Evolutionary conservation across 2,329 filamentous ascomycete species (phyloP).

Genomic region (Fusarium sp.): DNA sequence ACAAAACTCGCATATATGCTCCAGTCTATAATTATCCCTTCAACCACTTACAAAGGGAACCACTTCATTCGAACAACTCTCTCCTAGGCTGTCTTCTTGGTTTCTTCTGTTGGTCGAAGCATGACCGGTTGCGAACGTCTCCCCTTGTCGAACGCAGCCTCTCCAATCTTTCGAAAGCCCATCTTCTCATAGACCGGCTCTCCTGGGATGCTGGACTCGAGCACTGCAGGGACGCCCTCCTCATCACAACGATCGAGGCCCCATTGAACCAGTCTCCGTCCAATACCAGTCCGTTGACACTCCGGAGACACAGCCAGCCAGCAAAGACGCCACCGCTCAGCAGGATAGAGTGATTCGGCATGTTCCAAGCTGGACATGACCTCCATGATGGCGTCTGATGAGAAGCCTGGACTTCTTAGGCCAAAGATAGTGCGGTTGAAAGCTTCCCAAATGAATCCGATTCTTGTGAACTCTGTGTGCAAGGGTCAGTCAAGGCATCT

Average conservation of each 20-base stretch:
- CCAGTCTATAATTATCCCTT: no score
- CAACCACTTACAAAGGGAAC: no score
- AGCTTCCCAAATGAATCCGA: background rate
- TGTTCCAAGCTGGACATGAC: background rate
- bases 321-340: constrained; percentile 21
- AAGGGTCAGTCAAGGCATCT: accelerated
- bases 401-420: background rate
- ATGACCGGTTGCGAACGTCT: constrained; percentile 10
- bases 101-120: constrained; percentile 9
- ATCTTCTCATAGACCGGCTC: constrained; percentile 19
- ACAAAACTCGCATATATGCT: no score
- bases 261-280: constrained; percentile 20
- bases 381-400: background rate
- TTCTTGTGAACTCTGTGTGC: background rate
- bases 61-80: no score
- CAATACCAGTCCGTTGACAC: constrained; percentile 23
- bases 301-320: constrained; percentile 22
- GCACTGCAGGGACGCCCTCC: constrained; percentile 14
- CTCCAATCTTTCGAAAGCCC: constrained; percentile 10
- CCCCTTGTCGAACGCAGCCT: background rate
- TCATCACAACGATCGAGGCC: constrained; percentile 27
- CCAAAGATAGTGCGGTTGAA: background rate
- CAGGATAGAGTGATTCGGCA: constrained; percentile 6
- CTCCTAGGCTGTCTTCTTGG: background rate
- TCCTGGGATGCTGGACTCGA: constrained; percentile 16